Conservation (phyloP, 208 protist genomes). For the Trypanosoma melophagium region DNA sequence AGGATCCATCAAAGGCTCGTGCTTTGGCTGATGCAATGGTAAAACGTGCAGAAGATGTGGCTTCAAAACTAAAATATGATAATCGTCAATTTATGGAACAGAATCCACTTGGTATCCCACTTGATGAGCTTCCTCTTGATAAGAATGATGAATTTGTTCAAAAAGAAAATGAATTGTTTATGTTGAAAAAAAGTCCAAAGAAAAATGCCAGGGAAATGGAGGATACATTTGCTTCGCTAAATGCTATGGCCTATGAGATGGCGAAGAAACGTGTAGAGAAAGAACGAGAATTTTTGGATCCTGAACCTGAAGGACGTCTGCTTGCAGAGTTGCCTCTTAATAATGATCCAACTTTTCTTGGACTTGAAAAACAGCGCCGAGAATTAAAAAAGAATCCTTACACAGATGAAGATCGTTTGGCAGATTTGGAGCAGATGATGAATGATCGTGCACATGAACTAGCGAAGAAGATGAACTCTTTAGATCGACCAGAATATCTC, state of each 20-base stretch:
- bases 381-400: slow-evolving; percentile 55
- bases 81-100: slow-evolving; percentile 62
- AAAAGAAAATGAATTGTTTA: slow-evolving; percentile 60
- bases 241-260: slow-evolving; percentile 50
- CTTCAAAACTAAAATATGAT: slow-evolving; percentile 55
- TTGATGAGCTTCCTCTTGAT: slow-evolving; percentile 68
- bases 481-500: slow-evolving; percentile 62
- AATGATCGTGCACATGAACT: slow-evolving; percentile 75
- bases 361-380: slow-evolving; percentile 72
- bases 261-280: slow-evolving; percentile 52
- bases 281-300: slow-evolving; percentile 71
- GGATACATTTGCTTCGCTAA: slow-evolving; percentile 38
- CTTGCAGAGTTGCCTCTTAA: slow-evolving; percentile 52
- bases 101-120: slow-evolving; percentile 43
- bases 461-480: slow-evolving; percentile 65
- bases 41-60: slow-evolving; percentile 63
- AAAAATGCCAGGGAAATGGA: slow-evolving; percentile 40
- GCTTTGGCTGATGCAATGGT: slow-evolving; percentile 63
- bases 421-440: slow-evolving; percentile 68
- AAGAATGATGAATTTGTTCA: slow-evolving; percentile 46
- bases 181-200: slow-evolving; percentile 37
- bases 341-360: slow-evolving; percentile 59
- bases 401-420: slow-evolving; percentile 50
- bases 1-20: slow-evolving; percentile 40
- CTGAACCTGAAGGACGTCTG: slow-evolving; percentile 59